These are phyloP conservation scores for Amoebophrya sp. DNA, from an alignment of 169 alveolate species.

Conservation along the genomic window DNA sequence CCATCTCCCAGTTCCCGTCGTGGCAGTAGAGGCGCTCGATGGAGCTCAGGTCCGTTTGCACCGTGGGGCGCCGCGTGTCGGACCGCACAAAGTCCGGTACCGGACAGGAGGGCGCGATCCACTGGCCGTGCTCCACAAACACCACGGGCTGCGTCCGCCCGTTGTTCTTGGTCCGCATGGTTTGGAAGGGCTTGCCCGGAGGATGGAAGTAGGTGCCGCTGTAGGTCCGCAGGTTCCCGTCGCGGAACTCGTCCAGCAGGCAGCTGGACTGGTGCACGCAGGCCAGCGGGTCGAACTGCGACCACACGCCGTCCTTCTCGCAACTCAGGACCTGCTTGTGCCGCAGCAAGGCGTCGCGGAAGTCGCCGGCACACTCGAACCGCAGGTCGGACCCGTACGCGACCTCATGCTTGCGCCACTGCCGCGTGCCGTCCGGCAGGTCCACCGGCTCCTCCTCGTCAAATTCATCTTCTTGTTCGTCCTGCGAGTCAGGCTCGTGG, in stretches of 20 bases:
- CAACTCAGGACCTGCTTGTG: not conserved
- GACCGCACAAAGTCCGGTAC: not conserved
- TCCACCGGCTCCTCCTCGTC: not conserved
- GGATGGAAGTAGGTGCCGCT: not conserved
- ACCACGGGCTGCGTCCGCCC: not conserved
- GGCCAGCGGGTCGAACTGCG: not conserved
- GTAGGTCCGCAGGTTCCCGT: not conserved
- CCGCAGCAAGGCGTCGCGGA: not conserved
- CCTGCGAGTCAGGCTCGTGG: not conserved
- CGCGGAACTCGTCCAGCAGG: not conserved
- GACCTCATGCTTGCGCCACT: not conserved
- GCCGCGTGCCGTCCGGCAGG: not conserved
- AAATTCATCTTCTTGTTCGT: not conserved
- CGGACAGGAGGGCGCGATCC: not conserved
- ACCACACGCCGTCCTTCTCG: not conserved
- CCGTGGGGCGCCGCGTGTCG: not conserved
- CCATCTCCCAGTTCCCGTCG: conserved; percentile 6
- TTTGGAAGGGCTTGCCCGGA: not conserved
- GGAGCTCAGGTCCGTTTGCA: not conserved
- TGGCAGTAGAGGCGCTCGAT: not conserved
- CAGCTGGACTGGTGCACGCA: not conserved
- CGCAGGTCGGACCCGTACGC: not conserved
- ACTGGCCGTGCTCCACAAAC: not conserved
- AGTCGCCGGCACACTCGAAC: not conserved
- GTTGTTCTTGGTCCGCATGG: not conserved